A percentile compares a stretch with the other conserved stretches of the same genome.
Conservation (phyloP, 192 early-diverging fungal genomes). For the Backusella westeae region DNA sequence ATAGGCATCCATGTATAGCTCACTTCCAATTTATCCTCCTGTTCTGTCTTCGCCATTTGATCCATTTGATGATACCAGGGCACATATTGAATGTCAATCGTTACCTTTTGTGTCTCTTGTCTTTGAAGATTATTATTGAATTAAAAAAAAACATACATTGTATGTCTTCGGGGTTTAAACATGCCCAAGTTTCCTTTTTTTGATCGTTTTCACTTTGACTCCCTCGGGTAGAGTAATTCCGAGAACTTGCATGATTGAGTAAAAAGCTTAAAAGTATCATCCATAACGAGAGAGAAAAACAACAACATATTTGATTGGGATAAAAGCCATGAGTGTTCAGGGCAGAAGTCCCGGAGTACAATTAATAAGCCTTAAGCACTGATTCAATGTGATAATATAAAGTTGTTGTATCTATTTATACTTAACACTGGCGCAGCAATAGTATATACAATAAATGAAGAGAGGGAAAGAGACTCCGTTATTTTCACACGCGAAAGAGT, state of each 20-base stretch:
- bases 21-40: no score
- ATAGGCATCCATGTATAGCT: no score
- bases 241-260: neutral
- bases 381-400: neutral
- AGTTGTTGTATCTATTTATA: no score
- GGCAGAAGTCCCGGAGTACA: neutral
- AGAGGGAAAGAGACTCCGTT: neutral
- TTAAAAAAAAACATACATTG: no score
- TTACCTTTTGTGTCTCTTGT: no score
- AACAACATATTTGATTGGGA: neutral
- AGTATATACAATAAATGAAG: neutral
- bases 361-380: neutral
- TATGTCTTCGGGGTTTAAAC: neutral
- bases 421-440: neutral
- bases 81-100: no score
- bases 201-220: neutral
- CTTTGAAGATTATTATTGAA: no score
- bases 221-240: neutral
- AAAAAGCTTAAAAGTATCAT: neutral
- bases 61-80: no score
- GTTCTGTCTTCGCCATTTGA: no score
- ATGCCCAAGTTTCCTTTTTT: neutral
- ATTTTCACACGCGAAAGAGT: neutral
- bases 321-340: neutral
- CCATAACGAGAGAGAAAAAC: neutral